Evolutionary conservation across 345 rosid genomes (phyloP).

Genomic region (Geranium rotundifolium): DNA sequence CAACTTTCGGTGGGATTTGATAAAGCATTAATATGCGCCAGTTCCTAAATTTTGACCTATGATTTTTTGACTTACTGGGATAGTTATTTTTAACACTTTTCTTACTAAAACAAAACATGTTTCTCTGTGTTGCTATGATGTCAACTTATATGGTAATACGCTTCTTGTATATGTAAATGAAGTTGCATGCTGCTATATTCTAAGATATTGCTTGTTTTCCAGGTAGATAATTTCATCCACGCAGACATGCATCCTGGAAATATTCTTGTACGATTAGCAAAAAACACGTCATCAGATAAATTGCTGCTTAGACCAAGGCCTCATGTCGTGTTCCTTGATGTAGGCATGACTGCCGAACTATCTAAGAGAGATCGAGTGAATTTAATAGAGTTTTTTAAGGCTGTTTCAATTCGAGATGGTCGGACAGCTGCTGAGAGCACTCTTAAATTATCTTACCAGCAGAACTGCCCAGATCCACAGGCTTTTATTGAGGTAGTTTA

Average conservation of each 20-base stretch:
- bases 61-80: neutral
- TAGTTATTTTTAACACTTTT: neutral
- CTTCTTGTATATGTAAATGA: neutral
- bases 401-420: constrained; percentile 36
- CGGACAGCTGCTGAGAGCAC: constrained; percentile 36
- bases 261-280: constrained; percentile 9
- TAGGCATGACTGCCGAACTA: constrained; percentile 44
- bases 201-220: neutral
- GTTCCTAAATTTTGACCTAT: no score
- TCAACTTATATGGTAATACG: neutral
- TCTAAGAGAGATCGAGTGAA: constrained; percentile 30
- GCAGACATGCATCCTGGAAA: constrained; percentile 17
- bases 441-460: constrained; percentile 8
- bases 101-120: neutral
- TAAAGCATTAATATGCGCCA: no score
- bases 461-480: constrained; percentile 11
- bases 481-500: constrained; percentile 11
- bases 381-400: constrained; percentile 31
- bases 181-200: neutral
- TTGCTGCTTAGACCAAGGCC: constrained; percentile 29
- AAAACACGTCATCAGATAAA: constrained; percentile 5
- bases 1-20: neutral
- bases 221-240: constrained; percentile 15
- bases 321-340: constrained; percentile 37
- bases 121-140: neutral